Conservation (phyloP, 352 stramenopile species). For the Phytophthora pisi region DNA sequence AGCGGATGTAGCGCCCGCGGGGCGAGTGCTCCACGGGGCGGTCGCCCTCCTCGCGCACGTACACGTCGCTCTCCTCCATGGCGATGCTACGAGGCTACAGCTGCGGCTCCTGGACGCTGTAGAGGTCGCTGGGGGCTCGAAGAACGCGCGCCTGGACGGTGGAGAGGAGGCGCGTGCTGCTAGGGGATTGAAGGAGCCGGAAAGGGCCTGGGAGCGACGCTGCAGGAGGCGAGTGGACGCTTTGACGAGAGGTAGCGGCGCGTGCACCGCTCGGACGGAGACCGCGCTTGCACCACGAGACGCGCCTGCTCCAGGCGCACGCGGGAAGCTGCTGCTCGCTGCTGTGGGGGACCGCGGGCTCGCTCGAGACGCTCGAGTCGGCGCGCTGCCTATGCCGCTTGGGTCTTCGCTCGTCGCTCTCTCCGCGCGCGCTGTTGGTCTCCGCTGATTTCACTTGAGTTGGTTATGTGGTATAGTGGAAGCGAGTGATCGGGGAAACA, state of each 20-base stretch:
- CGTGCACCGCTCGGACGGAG: constrained; percentile 24
- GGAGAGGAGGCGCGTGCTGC: background rate
- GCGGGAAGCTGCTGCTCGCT: constrained; percentile 17
- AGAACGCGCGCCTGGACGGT: background rate
- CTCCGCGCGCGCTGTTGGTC: constrained; percentile 37
- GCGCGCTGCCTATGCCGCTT: constrained; percentile 34
- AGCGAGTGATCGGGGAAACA: background rate
- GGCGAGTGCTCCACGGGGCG: constrained; percentile 80
- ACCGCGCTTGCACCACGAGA: constrained; percentile 19
- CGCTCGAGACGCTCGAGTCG: constrained; percentile 38
- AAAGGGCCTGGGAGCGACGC: constrained; percentile 1
- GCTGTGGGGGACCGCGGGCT: constrained; percentile 18
- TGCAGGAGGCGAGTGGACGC: background rate
- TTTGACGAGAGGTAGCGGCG: constrained; percentile 16
- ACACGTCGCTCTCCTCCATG: constrained; percentile 76
- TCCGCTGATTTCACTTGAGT: constrained; percentile 35
- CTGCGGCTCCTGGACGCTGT: background rate
- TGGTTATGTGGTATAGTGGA: constrained; percentile 4
- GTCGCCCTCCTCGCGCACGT: constrained; percentile 76
- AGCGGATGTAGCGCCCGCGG: constrained; percentile 86
- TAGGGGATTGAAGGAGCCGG: background rate
- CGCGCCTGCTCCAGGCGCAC: constrained; percentile 16
- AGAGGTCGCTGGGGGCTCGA: background rate
- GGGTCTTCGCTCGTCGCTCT: constrained; percentile 38
- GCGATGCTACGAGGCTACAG: background rate